Evolutionary conservation across 345 rosid genomes (phyloP).

Genomic region (Populus pruinosa): DNA sequence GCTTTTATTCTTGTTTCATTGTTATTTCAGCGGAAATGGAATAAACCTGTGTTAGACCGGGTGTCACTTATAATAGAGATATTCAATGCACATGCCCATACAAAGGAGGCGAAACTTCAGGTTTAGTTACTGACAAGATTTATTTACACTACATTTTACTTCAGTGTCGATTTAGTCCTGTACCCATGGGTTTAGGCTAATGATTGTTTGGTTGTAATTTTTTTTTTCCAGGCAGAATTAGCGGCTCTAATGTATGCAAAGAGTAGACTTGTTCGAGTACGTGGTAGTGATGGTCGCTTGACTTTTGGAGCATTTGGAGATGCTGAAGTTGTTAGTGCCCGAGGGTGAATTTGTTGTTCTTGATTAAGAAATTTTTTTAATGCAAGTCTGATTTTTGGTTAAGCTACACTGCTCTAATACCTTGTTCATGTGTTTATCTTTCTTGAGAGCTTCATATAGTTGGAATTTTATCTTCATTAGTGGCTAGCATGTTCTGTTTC

Average conservation of each 20-base stretch:
- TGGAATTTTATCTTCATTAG: not conserved
- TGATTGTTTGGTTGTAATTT: conserved; percentile 11
- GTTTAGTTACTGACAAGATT: conserved; percentile 30
- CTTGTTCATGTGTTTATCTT: not conserved
- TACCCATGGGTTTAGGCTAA: not conserved
- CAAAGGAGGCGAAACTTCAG: conserved; percentile 93
- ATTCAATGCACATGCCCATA: conserved; percentile 93
- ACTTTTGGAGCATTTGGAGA: conserved; percentile 80
- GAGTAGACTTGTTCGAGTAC: conserved; percentile 88
- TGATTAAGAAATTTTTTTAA: conserved; percentile 1
- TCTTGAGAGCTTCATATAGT: not conserved
- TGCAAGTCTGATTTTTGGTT: not conserved
- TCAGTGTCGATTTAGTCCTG: not conserved
- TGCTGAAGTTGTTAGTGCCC: conserved; percentile 97
- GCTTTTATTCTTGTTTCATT: not conserved
- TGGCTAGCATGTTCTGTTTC: not conserved
- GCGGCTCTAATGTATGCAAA: conserved; percentile 86
- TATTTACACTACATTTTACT: not conserved
- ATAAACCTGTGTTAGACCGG: conserved; percentile 79
- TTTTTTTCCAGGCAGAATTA: conserved; percentile 65
- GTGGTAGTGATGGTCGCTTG: conserved; percentile 64
- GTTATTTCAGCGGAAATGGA: conserved; percentile 58
- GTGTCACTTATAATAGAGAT: conserved; percentile 93
- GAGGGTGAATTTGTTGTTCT: conserved; percentile 59
- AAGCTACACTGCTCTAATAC: not conserved